Evolutionary conservation across 202 grass and related monocot species (phyloP), one percentile per base, ranked within the genome.

Genomic region (Tripidium arundinaceum): DNA sequence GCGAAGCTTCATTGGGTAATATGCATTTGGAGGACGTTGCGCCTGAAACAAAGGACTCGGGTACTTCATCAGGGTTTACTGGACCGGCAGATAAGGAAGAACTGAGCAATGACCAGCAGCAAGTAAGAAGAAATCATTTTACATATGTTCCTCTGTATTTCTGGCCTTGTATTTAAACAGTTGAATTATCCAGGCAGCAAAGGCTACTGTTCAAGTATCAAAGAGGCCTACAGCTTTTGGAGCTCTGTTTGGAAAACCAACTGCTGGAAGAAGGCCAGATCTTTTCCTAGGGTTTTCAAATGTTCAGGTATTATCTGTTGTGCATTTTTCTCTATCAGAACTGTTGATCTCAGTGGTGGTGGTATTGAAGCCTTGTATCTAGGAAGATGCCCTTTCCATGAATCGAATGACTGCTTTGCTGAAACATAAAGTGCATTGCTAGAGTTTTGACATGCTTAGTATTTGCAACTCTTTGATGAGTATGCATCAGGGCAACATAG

Each of bases 141-240:
- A 50, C 68, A 37, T 55, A 14, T 74, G 49, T 80, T 22, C 65
- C 37, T n/a, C n/a, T 59, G 28, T 37, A 65, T 81, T 70, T 86
- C 67, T 62, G 41, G 7, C 9, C 6, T 70, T 42, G 6, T 55
- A 25, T 77, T 61, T 77, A 52, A 54, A 61, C 21, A 60, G 7
- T 41, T 83, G 19, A 5, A 42, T 43, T 72, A 21, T 85, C 61
- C 47, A 93, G 91, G 73, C 41, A 85, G 67, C 65, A 45, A 93
- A 83, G 69, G 89, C 76, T 31, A 91, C 82, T 67, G 90, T 98
- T 59, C 95, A 98, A 89, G 74, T 91, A 79, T 55, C 69, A 8
- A 89, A 93, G 72, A 94, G 64, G 13, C 77, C 92, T 79, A 79
- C 88, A 74, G 90, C 87, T 81, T 98, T 98, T 89, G 92, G 90